Conservation (phyloP, 768 basidiomycete species). For the Boletus reticuloceps region DNA sequence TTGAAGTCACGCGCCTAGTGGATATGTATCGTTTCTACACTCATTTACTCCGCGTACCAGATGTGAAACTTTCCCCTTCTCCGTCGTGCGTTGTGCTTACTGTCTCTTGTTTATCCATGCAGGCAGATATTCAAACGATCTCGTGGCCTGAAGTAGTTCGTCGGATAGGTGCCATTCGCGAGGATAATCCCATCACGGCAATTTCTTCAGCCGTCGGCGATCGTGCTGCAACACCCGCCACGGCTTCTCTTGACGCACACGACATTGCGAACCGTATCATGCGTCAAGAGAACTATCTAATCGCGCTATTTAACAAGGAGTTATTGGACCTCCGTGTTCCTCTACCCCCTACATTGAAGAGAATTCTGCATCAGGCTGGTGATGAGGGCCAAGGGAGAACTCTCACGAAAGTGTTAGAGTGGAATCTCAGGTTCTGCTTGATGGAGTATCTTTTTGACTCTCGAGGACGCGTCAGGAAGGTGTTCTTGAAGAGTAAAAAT, state of each 20-base stretch:
- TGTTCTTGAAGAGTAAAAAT: slow-evolving; percentile 87
- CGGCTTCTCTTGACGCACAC: slow-evolving; percentile 93
- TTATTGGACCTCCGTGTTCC: slow-evolving; percentile 86
- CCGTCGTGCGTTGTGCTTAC: slow-evolving; percentile 9
- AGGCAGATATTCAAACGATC: slow-evolving; percentile 98
- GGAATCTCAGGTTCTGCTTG: slow-evolving; percentile 95
- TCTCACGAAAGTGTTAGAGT: slow-evolving; percentile 89
- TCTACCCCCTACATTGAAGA: slow-evolving; percentile 57
- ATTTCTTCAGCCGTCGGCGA: slow-evolving; percentile 60
- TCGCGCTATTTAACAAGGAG: slow-evolving; percentile 97
- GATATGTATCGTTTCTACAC: slow-evolving; percentile 98
- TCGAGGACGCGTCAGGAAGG: slow-evolving; percentile 86
- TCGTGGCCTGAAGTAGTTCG: slow-evolving; percentile 95
- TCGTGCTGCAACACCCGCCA: slow-evolving; percentile 58
- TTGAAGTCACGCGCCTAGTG: slow-evolving; percentile 74
- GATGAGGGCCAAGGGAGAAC: slow-evolving; percentile 68
- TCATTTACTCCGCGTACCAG: slow-evolving; percentile 88
- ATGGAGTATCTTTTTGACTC: slow-evolving; percentile 93
- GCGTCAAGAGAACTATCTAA: slow-evolving; percentile 98
- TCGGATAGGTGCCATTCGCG: slow-evolving; percentile 83
- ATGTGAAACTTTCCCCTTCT: slow-evolving; percentile 51
- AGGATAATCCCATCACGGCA: slow-evolving; percentile 91
- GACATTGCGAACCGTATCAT: slow-evolving; percentile 97
- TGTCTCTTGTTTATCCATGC: slow-evolving; percentile 3
- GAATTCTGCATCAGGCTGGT: slow-evolving; percentile 44